phyloP scores from a whole-genome alignment of 192 early-diverging fungal species.

The Chytriomyces sp. region DNA sequence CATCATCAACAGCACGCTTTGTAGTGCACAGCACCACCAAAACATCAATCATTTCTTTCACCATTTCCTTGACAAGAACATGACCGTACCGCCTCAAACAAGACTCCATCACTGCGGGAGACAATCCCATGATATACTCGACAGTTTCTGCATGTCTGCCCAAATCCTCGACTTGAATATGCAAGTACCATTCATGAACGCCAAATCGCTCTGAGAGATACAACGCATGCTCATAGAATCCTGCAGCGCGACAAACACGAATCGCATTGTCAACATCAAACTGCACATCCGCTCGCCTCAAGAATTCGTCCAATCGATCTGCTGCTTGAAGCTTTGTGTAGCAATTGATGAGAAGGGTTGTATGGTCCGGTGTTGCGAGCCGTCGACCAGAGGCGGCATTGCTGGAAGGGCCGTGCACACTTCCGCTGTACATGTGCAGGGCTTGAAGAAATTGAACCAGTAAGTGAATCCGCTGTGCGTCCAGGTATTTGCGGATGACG shows the following conservation, averaged over 20 bases:
- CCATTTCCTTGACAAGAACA: constrained; percentile 51
- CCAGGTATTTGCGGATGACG: constrained; percentile 94
- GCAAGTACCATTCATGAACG: constrained; percentile 83
- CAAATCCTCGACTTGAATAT: constrained; percentile 90
- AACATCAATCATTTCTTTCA: constrained; percentile 56
- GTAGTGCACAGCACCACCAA: constrained; percentile 50
- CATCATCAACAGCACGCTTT: constrained; percentile 15
- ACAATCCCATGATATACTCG: constrained; percentile 66
- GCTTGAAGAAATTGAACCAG: constrained; percentile 88
- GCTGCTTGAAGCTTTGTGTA: constrained; percentile 95
- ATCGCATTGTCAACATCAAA: constrained; percentile 98
- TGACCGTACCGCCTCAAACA: constrained; percentile 50
- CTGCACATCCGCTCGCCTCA: constrained; percentile 73
- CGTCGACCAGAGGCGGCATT: neutral
- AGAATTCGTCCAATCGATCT: constrained; percentile 83
- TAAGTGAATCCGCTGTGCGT: constrained; percentile 91
- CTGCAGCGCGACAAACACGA: constrained; percentile 86
- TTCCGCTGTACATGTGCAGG: constrained; percentile 63
- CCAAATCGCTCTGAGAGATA: constrained; percentile 82
- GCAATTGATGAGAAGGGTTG: constrained; percentile 94
- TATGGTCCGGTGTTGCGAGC: constrained; percentile 93
- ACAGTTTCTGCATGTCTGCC: constrained; percentile 77
- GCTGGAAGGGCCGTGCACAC: constrained; percentile 47
- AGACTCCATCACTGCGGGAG: constrained; percentile 33
- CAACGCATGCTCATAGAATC: constrained; percentile 91